Base-by-base conservation (phyloP, 164 flowering plant species). In the grape (Vitis vinifera) region DNA sequence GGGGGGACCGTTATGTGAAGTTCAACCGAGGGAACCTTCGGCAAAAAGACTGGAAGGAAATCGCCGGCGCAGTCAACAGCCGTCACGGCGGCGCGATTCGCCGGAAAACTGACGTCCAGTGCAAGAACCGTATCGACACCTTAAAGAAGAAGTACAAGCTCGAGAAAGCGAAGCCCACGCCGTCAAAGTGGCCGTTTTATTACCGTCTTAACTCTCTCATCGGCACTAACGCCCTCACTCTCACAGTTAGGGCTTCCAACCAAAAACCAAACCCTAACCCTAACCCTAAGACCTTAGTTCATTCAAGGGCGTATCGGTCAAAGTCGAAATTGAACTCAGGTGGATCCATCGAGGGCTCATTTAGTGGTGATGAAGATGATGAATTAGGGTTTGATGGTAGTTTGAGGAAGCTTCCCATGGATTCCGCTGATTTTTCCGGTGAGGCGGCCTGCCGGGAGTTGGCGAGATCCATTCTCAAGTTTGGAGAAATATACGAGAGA, bases 61-160 rank as follows among this genome's bases (percentile, higher is more conserved):
- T 89, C 11, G 88, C 94, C 19, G 91, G 84, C 66, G 76, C 81
- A 50, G 94, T 91, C 11, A 89, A 91, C 73, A 12, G 64, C 51
- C 84, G 80, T 29, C 82, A 78, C 4, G 74, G 73, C 70, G 85
- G 80, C 71, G 68, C 61, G 11, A 84, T 73, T 73, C 74, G 83
- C 4, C 73, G 71, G 8, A 78, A 76, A 9, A 87, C 94, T 3
- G 90, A 88, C 71, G 72, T 84, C 50, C 92, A 91, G 77, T 91
- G 97, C 74, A 86, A 88, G 87, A 88, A 91, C 63, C 87, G 94
- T 51, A 82, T 91, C 81, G 94, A 91, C 67, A 89, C 93, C 10
- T 66, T 91, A 47, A 91, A 91, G 82, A 91, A 89, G 87, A 91
- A 90, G 74, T 91, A 79, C 74, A 90, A 88, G 80, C 17, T 79